These are phyloP conservation scores for Parafenestella ontariensis DNA, from an alignment of 2,329 filamentous ascomycete genomes.

Conservation along the genomic window DNA sequence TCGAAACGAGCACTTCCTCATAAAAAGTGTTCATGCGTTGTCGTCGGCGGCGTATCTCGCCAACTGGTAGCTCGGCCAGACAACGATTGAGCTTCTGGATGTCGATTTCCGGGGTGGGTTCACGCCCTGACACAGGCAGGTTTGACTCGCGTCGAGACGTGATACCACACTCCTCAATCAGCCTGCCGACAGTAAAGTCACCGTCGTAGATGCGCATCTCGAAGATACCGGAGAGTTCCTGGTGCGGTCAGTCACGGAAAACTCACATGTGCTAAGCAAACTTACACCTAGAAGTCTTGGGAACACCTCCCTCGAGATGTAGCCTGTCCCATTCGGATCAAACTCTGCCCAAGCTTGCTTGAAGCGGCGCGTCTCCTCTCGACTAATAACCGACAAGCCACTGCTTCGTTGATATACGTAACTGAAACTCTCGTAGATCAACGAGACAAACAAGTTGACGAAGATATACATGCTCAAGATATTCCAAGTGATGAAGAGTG, in stretches of 20 bases:
- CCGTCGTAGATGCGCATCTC: conserved; percentile 96
- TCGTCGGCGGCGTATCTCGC: conserved; percentile 75
- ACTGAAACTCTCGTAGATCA: conserved; percentile 99
- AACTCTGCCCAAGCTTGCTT: conserved; percentile 98
- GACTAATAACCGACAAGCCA: conserved; percentile 86
- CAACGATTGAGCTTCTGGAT: conserved; percentile 76
- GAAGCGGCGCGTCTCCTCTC: conserved; percentile 94
- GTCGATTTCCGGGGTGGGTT: conserved; percentile 64
- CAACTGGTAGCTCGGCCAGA: conserved; percentile 75
- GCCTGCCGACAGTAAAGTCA: conserved; percentile 83
- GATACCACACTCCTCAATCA: conserved; percentile 82
- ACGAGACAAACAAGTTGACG: conserved; percentile 95
- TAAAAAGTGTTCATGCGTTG: conserved; percentile 92
- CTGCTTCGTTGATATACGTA: conserved; percentile 98
- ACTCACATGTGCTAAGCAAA: conserved; percentile 7
- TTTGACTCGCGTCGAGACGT: conserved; percentile 60
- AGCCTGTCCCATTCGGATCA: conserved; percentile 89
- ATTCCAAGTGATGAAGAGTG: conserved; percentile 95
- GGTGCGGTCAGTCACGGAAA: conserved; percentile 11
- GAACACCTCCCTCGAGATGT: conserved; percentile 88
- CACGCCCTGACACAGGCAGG: conserved; percentile 54
- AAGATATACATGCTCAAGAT: conserved; percentile 99
- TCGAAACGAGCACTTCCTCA: conserved; percentile 93
- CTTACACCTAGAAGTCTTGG: conserved; percentile 81
- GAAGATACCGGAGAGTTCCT: conserved; percentile 91